These are phyloP conservation scores for Triticum dicoccoides DNA, from an alignment of 176 grass and related monocot species.

Conservation along the genomic window DNA sequence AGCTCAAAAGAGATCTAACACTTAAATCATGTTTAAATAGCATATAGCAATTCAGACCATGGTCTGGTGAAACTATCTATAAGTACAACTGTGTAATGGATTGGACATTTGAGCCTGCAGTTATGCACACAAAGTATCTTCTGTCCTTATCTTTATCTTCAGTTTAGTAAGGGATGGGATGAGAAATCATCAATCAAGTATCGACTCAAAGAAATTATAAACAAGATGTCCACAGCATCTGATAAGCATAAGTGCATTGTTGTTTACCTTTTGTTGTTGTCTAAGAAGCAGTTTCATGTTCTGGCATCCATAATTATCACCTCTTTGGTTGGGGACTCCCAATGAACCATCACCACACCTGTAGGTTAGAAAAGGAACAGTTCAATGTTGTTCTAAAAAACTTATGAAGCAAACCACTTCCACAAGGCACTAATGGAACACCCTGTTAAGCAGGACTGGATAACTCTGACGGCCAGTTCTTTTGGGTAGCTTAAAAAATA, in stretches of 20 bases:
- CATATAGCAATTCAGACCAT: neutral
- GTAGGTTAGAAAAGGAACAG: conserved; percentile 21
- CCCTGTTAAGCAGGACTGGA: neutral
- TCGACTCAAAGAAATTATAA: conserved; percentile 16
- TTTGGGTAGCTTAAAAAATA: too few species aligned
- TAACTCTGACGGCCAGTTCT: too few species aligned
- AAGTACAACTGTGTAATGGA: neutral
- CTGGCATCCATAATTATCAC: conserved; percentile 93
- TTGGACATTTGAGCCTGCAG: neutral
- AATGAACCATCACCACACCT: conserved; percentile 95
- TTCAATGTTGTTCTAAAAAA: conserved; percentile 19
- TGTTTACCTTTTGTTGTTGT: conserved; percentile 89
- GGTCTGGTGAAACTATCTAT: neutral
- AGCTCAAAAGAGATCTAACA: conserved; percentile 12
- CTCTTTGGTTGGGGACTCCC: conserved; percentile 87
- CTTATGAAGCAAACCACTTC: neutral
- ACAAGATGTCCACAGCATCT: neutral
- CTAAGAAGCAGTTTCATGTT: conserved; percentile 99
- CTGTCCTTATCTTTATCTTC: neutral
- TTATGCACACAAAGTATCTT: neutral
- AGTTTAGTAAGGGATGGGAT: neutral
- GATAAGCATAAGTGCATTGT: conserved; percentile 31
- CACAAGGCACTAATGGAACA: neutral
- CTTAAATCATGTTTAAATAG: conserved; percentile 11
- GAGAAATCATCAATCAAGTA: conserved; percentile 7